Base-by-base conservation (phyloP, 176 grass and related monocot genomes). In the Oryza rufipogon region DNA sequence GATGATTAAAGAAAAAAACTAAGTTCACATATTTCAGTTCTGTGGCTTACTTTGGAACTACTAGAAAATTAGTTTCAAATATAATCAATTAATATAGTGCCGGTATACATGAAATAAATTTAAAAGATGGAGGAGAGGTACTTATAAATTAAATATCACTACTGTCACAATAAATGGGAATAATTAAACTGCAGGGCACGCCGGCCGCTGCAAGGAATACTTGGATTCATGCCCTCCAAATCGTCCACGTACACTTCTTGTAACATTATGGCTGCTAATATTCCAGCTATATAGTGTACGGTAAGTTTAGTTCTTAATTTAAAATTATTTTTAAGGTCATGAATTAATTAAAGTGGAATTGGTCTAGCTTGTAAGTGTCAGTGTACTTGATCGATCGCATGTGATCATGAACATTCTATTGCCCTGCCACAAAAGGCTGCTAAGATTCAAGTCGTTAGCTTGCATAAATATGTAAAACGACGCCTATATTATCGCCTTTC, bases 351-450 rank as follows among this genome's bases (percentile, higher is more conserved):
- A 41, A 23, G 9, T 58, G 19, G 14, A 23, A 73, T 39, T 1
- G 42, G 4, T 61, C 16, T 56, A 56, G 14, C 51, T 60, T 60
- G 56, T 32, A 56, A 73, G 4, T 80, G 26, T 1, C 5, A 36
- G 66, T 49, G 66, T 22, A 9, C 28, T 54, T 15, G 48, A 75
- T 66, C 22, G 48, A 75, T 66, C 22, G 71, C 33, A 9, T 48
- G 13, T 63, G 64, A 74, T 63, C 14, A 68, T 20, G 36, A 65
- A 49, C 48, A 64, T 77, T 87, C 86, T 51, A 77, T 87, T 77
- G 70, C 26, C 25, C 52, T 66, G 2, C 20, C 30, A 66, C 41
- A 75, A 75, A 60, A 69, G 36, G 16, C 36, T 81, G 71, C 7
- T 68, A 77, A 76, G 26, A 77, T 39, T 82, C 60, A 82, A 41